A percentile compares a stretch with the other conserved stretches of the same genome.
Conservation (phyloP, 164 flowering plant genomes). For the Sedum album region DNA sequence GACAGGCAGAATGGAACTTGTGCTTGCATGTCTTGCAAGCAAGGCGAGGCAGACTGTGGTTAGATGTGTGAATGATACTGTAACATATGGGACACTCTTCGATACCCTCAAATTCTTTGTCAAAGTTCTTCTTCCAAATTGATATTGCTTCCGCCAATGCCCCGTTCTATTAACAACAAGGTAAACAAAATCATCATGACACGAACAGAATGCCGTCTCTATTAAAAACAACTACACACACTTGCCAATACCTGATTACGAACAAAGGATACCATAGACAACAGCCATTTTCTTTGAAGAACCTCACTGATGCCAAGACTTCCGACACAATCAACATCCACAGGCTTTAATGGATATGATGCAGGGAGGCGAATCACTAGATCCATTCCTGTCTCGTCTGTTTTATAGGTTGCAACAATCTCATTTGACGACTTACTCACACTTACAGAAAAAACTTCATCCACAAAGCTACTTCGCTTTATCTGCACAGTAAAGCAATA, state of each 20-base stretch:
- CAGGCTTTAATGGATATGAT: conserved; percentile 82
- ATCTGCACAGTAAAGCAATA: conserved; percentile 45
- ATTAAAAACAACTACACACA: neutral
- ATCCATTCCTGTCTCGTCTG: conserved; percentile 95
- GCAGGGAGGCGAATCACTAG: conserved; percentile 84
- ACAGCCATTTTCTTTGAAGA: conserved; percentile 87
- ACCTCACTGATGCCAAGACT: conserved; percentile 90
- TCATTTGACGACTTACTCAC: conserved; percentile 86
- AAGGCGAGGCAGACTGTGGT: conserved; percentile 82
- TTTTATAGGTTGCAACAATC: conserved; percentile 88
- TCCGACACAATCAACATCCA: conserved; percentile 79
- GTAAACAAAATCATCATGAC: neutral
- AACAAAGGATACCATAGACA: conserved; percentile 83
- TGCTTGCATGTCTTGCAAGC: conserved; percentile 98
- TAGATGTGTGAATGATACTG: conserved; percentile 80
- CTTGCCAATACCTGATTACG: conserved; percentile 68
- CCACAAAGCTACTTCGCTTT: conserved; percentile 54
- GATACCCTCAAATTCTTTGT: conserved; percentile 91
- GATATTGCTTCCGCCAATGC: conserved; percentile 86
- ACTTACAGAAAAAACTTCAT: conserved; percentile 75
- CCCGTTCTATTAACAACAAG: conserved; percentile 56
- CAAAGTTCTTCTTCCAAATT: conserved; percentile 84
- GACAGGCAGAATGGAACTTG: conserved; percentile 91
- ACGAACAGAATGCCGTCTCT: neutral
- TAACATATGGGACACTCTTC: conserved; percentile 99